These are phyloP conservation scores for Scleroderma bovista DNA, from an alignment of 768 basidiomycete species.

Conservation along the genomic window DNA sequence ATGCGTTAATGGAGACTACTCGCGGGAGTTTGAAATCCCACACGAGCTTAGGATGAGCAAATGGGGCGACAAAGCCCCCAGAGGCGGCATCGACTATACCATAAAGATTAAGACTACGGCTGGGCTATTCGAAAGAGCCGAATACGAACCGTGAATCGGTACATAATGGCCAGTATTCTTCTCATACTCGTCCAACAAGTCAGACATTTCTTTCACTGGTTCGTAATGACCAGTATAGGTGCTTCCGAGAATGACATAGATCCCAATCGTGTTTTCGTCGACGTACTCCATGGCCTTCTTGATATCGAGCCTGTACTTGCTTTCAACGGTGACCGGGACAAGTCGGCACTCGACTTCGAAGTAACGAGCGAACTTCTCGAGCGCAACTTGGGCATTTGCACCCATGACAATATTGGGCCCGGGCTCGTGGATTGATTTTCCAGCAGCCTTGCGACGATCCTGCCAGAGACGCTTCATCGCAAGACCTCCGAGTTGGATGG, in stretches of 20 bases:
- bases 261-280: slow-evolving; percentile 69
- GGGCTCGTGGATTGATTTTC: slow-evolving; percentile 61
- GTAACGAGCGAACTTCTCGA: slow-evolving; percentile 67
- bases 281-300: slow-evolving; percentile 58
- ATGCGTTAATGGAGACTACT: slow-evolving; percentile 54
- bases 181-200: slow-evolving; percentile 59
- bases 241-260: slow-evolving; percentile 58
- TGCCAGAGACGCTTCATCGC: slow-evolving; percentile 73
- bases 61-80: slow-evolving; percentile 60
- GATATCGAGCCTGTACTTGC: slow-evolving; percentile 73
- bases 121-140: slow-evolving; percentile 23
- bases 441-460: slow-evolving; percentile 55
- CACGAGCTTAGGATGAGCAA: slow-evolving; percentile 44
- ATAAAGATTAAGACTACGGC: background rate
- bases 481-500: slow-evolving; percentile 67
- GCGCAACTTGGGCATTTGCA: slow-evolving; percentile 64
- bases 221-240: slow-evolving; percentile 62
- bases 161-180: slow-evolving; percentile 36
- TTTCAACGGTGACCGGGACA: slow-evolving; percentile 60
- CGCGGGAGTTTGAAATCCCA: slow-evolving; percentile 62
- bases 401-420: slow-evolving; percentile 64
- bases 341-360: slow-evolving; percentile 62
- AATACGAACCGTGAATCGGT: slow-evolving; percentile 34
- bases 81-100: slow-evolving; percentile 50
- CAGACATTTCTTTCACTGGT: slow-evolving; percentile 80